Evolutionary conservation across 306 rosid genomes (phyloP).

Genomic region (Aeschynomene evenia): DNA sequence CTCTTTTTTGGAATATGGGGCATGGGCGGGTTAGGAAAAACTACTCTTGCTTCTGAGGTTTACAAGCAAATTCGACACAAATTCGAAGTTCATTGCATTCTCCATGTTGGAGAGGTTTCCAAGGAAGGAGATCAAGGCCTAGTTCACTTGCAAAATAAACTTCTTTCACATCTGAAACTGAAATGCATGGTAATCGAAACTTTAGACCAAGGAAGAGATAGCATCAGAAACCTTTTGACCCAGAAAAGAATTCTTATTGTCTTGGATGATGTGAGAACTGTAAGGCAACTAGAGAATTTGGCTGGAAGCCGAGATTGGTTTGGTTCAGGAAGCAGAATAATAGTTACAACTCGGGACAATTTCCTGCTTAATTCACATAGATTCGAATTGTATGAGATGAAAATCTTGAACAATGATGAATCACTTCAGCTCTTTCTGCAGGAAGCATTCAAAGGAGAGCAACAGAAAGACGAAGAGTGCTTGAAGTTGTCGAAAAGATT

Average conservation of each 20-base stretch:
- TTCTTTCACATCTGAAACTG: not conserved
- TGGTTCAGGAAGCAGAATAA: not conserved
- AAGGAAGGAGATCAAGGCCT: constrained; percentile 4
- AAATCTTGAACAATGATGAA: not conserved
- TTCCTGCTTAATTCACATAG: not conserved
- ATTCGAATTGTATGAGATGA: not conserved
- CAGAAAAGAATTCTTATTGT: not conserved
- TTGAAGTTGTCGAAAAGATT: not conserved
- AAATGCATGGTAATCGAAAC: not conserved
- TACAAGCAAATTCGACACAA: not conserved
- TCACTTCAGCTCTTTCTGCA: constrained; percentile 23
- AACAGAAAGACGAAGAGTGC: not conserved
- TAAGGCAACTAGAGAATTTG: not conserved
- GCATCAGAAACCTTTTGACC: not conserved
- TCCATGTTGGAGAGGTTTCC: constrained; percentile 3
- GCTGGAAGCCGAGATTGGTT: not conserved
- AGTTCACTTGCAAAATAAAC: constrained; percentile 6
- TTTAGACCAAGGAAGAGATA: not conserved
- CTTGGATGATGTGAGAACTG: not conserved
- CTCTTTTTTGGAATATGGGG: constrained; percentile 34
- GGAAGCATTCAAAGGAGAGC: not conserved
- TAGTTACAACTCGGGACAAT: not conserved
- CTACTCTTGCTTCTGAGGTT: constrained; percentile 19
- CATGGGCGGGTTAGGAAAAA: constrained; percentile 15
- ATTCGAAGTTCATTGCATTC: constrained; percentile 26